phyloP scores from a whole-genome alignment of 768 basidiomycete species.

The Rhodosporidiobolus odoratus region DNA sequence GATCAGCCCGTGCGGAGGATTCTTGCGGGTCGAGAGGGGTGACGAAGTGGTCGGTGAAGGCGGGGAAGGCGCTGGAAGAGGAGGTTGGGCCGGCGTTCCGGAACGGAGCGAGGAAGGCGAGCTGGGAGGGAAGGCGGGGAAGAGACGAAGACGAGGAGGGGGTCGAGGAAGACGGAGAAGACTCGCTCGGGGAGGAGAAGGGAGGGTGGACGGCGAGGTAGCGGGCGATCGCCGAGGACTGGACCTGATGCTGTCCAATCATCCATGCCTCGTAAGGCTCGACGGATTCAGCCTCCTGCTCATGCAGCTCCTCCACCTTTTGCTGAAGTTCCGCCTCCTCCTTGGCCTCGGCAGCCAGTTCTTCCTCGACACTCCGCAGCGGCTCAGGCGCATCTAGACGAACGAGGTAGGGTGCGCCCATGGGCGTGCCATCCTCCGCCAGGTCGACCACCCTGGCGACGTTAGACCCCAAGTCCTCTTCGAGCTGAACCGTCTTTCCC shows the following conservation, averaged over 20 bases:
- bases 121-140: background rate
- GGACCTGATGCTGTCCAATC: constrained; percentile 27
- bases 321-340: constrained; percentile 18
- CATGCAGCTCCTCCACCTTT: constrained; percentile 25
- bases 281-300: constrained; percentile 19
- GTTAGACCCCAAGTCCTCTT: background rate
- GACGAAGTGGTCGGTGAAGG: constrained; percentile 25
- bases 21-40: constrained; percentile 31
- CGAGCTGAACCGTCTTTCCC: background rate
- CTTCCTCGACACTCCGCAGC: constrained; percentile 25
- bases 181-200: background rate
- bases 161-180: background rate
- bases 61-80: constrained; percentile 1
- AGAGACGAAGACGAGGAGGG: background rate
- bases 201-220: constrained; percentile 35
- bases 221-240: constrained; percentile 17
- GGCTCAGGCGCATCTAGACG: background rate
- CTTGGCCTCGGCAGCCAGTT: constrained; percentile 23
- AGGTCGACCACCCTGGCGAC: constrained; percentile 29
- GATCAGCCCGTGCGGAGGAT: constrained; percentile 19
- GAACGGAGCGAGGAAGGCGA: constrained; percentile 15
- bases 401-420: constrained; percentile 27
- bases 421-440: constrained; percentile 23
- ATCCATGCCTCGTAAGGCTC: constrained; percentile 38
- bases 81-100: background rate